Evolutionary conservation across 1,284 basidiomycete genomes (phyloP).

Genomic region (Athelia psychrophila): DNA sequence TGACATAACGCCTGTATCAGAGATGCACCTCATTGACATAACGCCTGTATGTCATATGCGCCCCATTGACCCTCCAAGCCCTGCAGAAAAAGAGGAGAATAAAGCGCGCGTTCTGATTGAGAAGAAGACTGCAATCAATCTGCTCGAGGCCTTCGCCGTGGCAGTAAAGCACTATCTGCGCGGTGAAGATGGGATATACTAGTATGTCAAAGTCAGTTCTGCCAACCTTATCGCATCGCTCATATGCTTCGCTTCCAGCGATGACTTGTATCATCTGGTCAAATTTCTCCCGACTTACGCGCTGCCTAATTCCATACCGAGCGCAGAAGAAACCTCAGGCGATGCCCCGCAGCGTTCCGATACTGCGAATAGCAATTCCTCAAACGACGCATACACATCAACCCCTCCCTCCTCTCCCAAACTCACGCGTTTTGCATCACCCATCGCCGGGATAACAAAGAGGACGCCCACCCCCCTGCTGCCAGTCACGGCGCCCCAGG

Average conservation of each 20-base stretch:
- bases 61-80: too few species aligned
- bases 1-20: constrained; percentile 5
- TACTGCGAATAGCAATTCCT: not conserved
- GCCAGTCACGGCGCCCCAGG: constrained; percentile 2
- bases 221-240: too few species aligned
- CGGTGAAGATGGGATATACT: constrained; percentile 63
- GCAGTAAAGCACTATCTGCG: constrained; percentile 57
- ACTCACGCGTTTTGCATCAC: not conserved
- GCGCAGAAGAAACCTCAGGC: constrained; percentile 30
- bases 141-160: constrained; percentile 52
- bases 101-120: constrained; percentile 56
- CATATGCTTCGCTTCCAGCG: constrained; percentile 13
- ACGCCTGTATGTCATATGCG: constrained; percentile 14
- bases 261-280: constrained; percentile 62
- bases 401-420: not conserved
- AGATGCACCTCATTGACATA: constrained; percentile 16
- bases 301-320: constrained; percentile 53
- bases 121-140: constrained; percentile 62
- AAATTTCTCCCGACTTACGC: constrained; percentile 69
- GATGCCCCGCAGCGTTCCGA: not conserved
- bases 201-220: constrained; percentile 11
- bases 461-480: constrained; percentile 1
- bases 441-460: not conserved
- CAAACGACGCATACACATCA: not conserved
- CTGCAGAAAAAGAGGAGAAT: constrained; percentile 31